phyloP scores from a whole-genome alignment of 441 rosid genomes.

The Euphorbia corollata region DNA sequence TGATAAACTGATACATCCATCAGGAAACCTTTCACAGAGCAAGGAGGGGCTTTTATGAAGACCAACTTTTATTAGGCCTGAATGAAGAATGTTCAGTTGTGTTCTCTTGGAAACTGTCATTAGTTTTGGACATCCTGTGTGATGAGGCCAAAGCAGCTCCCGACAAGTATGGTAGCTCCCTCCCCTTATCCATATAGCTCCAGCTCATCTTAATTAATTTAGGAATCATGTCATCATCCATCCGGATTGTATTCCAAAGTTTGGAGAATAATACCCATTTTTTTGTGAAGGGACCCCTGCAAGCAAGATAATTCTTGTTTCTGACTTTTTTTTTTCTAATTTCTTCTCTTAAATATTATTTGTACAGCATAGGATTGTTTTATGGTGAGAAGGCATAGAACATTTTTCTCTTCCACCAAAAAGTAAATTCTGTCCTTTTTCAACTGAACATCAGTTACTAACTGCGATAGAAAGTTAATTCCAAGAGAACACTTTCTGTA shows the following conservation, averaged over 20 bases:
- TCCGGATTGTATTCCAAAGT: constrained; percentile 22
- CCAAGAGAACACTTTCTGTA: constrained; percentile 16
- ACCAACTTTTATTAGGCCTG: constrained; percentile 12
- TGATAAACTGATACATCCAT: constrained; percentile 86
- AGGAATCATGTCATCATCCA: too few species aligned
- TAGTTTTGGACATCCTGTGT: constrained; percentile 9
- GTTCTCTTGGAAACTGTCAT: constrained; percentile 14
- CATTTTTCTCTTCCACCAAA: constrained; percentile 31
- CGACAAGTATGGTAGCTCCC: constrained; percentile 28
- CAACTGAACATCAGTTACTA: constrained; percentile 30
- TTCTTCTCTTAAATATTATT: constrained; percentile 17
- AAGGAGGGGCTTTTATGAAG: constrained; percentile 14
- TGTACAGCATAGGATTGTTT: constrained; percentile 62
- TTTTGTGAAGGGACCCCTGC: constrained; percentile 27
- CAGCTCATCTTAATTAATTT: constrained; percentile 23
- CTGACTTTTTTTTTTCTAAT: constrained; percentile 31
- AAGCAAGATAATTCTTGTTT: constrained; percentile 33
- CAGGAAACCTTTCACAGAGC: constrained; percentile 26
- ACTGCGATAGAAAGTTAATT: constrained; percentile 23
- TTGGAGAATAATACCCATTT: constrained; percentile 29
- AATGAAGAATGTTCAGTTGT: constrained; percentile 6
- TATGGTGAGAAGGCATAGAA: constrained; percentile 39
- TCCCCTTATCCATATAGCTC: constrained; percentile 24
- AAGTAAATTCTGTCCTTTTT: constrained; percentile 32
- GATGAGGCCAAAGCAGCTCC: constrained; percentile 35